Evolutionary conservation across 208 protist genomes (phyloP).

Genomic region (Trypanosomatidae sp.): DNA sequence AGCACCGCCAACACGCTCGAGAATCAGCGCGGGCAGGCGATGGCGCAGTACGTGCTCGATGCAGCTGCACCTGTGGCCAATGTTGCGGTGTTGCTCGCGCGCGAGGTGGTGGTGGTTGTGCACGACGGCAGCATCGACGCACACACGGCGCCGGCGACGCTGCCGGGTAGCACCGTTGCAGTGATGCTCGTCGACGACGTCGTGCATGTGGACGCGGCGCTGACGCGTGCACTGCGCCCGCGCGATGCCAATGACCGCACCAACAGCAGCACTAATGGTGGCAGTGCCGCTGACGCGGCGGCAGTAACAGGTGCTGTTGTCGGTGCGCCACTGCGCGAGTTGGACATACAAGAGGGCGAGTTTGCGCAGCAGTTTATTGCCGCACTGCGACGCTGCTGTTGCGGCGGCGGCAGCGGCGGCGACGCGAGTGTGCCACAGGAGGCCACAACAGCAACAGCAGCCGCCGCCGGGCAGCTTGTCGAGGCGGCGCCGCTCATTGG

Average conservation of each 20-base stretch:
- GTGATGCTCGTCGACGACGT: constrained; percentile 5
- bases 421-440: no score
- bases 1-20: constrained; percentile 46
- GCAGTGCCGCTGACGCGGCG: constrained; percentile 4
- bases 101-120: constrained; percentile 20
- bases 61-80: constrained; percentile 25
- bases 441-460: neutral
- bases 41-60: constrained; percentile 71
- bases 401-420: no score
- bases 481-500: constrained; percentile 55
- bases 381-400: constrained; percentile 11
- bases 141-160: constrained; percentile 4
- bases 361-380: constrained; percentile 32
- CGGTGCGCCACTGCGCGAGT: constrained; percentile 51
- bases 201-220: neutral
- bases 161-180: constrained; percentile 4
- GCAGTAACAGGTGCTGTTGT: constrained; percentile 18
- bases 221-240: neutral
- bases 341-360: constrained; percentile 54
- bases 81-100: constrained; percentile 29
- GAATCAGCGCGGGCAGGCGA: constrained; percentile 70
- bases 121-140: constrained; percentile 11
- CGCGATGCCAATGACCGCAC: neutral
- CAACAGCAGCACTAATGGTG: neutral
- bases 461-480: constrained; percentile 15